Base-by-base conservation (phyloP, 306 rosid species). In the Chamaecrista fasciculata region DNA sequence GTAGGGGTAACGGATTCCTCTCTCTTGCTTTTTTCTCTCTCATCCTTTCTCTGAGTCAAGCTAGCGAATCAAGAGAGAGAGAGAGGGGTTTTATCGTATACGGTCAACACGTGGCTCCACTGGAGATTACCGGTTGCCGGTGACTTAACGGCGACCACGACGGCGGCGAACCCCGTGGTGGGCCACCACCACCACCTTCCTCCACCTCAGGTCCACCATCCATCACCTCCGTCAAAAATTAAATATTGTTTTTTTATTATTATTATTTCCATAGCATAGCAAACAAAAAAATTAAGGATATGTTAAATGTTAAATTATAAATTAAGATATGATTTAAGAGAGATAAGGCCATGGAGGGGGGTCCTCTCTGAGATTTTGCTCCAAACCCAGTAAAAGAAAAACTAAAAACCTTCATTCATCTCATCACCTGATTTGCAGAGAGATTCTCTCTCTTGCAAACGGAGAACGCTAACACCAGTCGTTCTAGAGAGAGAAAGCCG, bases 341-440 rank as follows among this genome's bases (percentile, higher is more conserved):
- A 69, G 85, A 82, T 79, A 79, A 82, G 80, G 77, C 73, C 68
- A 24, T 37, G 69, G 46, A 15, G 77, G 12, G 79, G 79, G 83
- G 59, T 64, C 68, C 66, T 50, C 33, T 66, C 51, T 56, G 44
- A 36, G 79, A 67, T 77, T 80, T 72, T 67, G 95, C 85, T 87
- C 84, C 85, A 52, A 74, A 62, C 76, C 77, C 80, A 66, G 72
- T n/a, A n/a, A n/a, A n/a, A n/a, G n/a, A n/a, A 81, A 59, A 76
- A 68, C 77, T 52, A 68, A 64, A 57, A 64, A 57, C 61, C 84
- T 60, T 66, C 81, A n/a, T n/a, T n/a, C n/a, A n/a, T n/a, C n/a
- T n/a, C n/a, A 76, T 71, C 36, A 76, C 68, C 80, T 88, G 87
- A 88, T 85, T 85, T 83, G 86, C 91, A 72, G 86, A 86, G 85